These are phyloP conservation scores for Tricholoma sp. DNA, from an alignment of 768 basidiomycete genomes.

Conservation along the genomic window DNA sequence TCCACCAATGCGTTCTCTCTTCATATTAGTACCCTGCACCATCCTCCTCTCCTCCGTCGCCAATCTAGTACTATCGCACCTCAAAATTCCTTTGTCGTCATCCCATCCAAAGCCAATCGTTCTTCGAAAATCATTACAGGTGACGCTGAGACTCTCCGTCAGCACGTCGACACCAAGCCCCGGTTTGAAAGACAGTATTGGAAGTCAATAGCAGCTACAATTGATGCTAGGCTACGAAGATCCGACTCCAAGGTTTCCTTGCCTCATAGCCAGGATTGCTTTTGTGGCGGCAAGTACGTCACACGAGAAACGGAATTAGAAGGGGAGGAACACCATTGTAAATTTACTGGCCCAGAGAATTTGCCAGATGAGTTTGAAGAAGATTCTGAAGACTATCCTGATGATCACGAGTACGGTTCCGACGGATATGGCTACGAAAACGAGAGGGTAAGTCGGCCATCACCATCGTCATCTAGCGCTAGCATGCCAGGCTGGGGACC, in stretches of 20 bases:
- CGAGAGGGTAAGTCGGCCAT: background rate
- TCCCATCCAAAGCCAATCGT: background rate
- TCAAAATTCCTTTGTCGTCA: slow-evolving; percentile 7
- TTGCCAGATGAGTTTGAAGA: background rate
- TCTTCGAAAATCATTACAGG: slow-evolving; percentile 12
- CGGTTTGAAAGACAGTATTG: background rate
- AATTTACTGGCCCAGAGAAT: no score
- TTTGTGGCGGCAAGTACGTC: no score
- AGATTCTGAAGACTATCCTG: background rate
- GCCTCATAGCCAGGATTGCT: background rate
- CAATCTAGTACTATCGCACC: slow-evolving; percentile 5
- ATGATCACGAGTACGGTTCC: background rate
- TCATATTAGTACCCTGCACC: slow-evolving; percentile 19
- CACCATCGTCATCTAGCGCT: background rate
- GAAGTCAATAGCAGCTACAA: background rate
- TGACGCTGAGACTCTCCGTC: slow-evolving; percentile 14
- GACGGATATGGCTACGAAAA: background rate
- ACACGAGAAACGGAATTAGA: background rate
- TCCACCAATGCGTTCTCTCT: slow-evolving; percentile 18
- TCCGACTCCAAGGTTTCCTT: slow-evolving; percentile 2
- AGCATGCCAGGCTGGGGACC: background rate
- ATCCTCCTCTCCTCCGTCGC: background rate
- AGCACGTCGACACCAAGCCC: slow-evolving; percentile 1
- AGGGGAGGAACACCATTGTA: background rate
- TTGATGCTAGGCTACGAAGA: background rate